Percentiles rank a stretch among this genome's conserved stretches.
Evolutionary conservation across 2,329 filamentous ascomycete species (phyloP).

Genomic region (Verticillium dahliae): DNA sequence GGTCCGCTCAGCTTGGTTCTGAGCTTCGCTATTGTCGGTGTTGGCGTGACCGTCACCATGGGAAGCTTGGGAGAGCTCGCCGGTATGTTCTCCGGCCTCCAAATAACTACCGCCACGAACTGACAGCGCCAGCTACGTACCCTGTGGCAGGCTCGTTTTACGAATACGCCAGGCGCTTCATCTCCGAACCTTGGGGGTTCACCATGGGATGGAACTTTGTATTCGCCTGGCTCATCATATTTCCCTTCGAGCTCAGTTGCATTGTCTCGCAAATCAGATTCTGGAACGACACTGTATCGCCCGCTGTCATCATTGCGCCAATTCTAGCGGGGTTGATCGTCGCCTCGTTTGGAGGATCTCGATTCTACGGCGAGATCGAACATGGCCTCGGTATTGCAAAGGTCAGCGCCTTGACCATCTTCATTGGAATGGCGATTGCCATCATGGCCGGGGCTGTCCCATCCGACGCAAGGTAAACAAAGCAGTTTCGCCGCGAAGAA

Average conservation of each 20-base stretch:
- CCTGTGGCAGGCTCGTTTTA: constrained; percentile 30
- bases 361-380: constrained; percentile 40
- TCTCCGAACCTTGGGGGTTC: constrained; percentile 29
- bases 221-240: constrained; percentile 26
- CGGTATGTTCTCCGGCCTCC: constrained; percentile 8
- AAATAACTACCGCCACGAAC: constrained; percentile 9
- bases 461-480: constrained; percentile 24
- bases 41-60: constrained; percentile 24
- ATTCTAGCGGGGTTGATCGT: constrained; percentile 29
- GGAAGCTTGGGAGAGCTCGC: constrained; percentile 21
- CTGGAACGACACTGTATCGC: constrained; percentile 18
- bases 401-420: constrained; percentile 43
- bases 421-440: constrained; percentile 50
- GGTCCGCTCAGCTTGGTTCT: constrained; percentile 23
- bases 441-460: constrained; percentile 43
- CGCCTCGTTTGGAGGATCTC: constrained; percentile 39
- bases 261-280: constrained; percentile 22
- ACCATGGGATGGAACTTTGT: constrained; percentile 33
- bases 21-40: constrained; percentile 23
- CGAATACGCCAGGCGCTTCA: constrained; percentile 28
- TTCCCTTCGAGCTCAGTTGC: constrained; percentile 29
- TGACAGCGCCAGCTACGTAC: constrained; percentile 17
- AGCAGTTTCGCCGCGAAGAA: constrained; percentile 32
- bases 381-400: constrained; percentile 47
- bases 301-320: constrained; percentile 26